A percentile compares a stretch with the other conserved stretches of the same genome.
phyloP scores from a whole-genome alignment of 768 basidiomycete genomes.

The Mycena metata region DNA sequence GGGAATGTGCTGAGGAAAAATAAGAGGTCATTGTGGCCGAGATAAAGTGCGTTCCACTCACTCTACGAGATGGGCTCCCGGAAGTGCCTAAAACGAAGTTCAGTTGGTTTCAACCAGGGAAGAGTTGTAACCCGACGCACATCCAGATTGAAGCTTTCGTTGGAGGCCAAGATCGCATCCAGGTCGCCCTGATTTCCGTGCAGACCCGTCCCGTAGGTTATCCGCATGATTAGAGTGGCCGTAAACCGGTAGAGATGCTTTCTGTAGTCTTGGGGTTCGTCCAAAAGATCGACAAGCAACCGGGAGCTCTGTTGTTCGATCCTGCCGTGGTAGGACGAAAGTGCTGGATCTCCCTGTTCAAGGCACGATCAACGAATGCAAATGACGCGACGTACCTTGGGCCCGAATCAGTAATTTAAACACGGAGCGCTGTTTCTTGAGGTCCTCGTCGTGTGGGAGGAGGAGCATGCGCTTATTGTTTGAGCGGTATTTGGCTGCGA shows the following conservation, averaged over 20 bases:
- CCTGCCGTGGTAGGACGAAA: conserved; percentile 8
- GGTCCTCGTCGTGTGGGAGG: conserved; percentile 7
- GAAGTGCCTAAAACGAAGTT: not conserved
- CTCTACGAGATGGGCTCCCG: conserved; percentile 16
- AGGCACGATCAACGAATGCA: too few species aligned
- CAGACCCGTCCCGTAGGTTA: conserved; percentile 7
- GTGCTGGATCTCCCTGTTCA: not conserved
- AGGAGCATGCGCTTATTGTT: conserved; percentile 20
- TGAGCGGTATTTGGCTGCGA: conserved; percentile 11
- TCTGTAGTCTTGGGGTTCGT: conserved; percentile 6
- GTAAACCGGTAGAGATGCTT: conserved; percentile 14
- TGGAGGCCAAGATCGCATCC: conserved; percentile 9
- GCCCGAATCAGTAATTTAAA: conserved; percentile 12
- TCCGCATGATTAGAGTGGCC: conserved; percentile 9
- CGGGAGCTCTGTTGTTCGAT: conserved; percentile 4
- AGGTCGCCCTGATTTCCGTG: not conserved
- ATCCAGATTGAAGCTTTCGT: conserved; percentile 14
- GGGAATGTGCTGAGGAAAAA: not conserved
- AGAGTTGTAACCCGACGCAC: not conserved
- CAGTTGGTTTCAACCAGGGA: too few species aligned
- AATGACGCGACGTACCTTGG: not conserved
- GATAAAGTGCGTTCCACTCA: not conserved
- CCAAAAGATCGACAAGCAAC: not conserved
- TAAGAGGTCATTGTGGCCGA: not conserved
- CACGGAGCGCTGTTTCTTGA: conserved; percentile 9